Conservation (phyloP, 2,329 filamentous ascomycete species). For the Chrysosporium keratinophilum region DNA sequence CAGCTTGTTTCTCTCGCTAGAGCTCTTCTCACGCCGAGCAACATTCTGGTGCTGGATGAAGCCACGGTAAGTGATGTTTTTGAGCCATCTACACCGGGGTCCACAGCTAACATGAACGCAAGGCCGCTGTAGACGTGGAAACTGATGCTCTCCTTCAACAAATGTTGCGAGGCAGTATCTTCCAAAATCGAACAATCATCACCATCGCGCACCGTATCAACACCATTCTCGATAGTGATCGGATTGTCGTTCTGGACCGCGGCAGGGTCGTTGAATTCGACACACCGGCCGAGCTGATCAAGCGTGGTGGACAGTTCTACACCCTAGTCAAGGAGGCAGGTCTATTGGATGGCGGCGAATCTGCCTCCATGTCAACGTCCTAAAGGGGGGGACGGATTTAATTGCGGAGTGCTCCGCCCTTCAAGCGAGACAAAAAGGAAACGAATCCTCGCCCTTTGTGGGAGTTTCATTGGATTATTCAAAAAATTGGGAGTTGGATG, state of each 20-base stretch:
- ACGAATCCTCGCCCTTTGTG: neutral
- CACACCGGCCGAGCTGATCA: slow-evolving; percentile 66
- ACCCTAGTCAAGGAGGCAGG: slow-evolving; percentile 86
- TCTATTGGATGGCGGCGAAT: slow-evolving; percentile 45
- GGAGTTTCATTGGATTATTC: neutral
- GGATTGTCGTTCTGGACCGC: slow-evolving; percentile 86
- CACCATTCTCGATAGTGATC: slow-evolving; percentile 80
- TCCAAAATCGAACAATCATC: slow-evolving; percentile 89
- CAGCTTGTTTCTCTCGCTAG: slow-evolving; percentile 90
- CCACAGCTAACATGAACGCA: neutral
- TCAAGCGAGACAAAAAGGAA: neutral
- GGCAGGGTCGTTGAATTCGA: slow-evolving; percentile 90
- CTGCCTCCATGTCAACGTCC: slow-evolving; percentile 10
- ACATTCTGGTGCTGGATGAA: slow-evolving; percentile 94
- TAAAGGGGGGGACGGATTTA: neutral
- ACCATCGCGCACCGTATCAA: slow-evolving; percentile 98
- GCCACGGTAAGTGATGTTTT: slow-evolving; percentile 55
- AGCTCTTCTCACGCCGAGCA: slow-evolving; percentile 86
- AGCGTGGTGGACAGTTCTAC: slow-evolving; percentile 69
- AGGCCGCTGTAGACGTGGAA: slow-evolving; percentile 60
- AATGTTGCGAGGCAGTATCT: slow-evolving; percentile 55
- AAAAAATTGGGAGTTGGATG: neutral
- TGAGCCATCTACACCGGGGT: neutral
- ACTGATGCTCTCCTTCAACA: slow-evolving; percentile 56
- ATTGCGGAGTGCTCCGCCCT: neutral